Conservation (phyloP, 352 stramenopile genomes). For the Phytophthora pseudosyringae region DNA sequence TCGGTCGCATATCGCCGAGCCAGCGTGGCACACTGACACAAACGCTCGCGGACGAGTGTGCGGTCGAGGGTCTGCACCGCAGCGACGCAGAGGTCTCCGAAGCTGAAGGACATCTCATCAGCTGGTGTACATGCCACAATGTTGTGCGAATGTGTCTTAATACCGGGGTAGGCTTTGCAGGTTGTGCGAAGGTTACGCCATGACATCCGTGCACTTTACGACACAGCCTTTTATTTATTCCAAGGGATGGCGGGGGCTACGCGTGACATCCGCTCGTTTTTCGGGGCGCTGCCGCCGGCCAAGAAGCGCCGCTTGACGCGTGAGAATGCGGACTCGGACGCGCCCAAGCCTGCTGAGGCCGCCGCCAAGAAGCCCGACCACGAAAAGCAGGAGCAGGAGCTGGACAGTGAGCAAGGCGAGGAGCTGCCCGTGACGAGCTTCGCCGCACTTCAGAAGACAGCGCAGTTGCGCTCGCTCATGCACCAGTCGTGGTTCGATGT, state of each 20-base stretch:
- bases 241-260: slow-evolving; percentile 25
- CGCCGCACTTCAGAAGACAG: slow-evolving; percentile 30
- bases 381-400: background rate
- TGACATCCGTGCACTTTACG: no score
- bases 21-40: no score
- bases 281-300: slow-evolving; percentile 35
- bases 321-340: background rate
- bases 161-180: no score
- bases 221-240: no score
- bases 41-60: no score
- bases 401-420: slow-evolving; percentile 9
- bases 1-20: no score
- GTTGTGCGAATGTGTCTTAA: no score
- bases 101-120: no score
- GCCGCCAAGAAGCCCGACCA: background rate
- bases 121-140: no score
- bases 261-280: slow-evolving; percentile 74
- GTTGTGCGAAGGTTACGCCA: no score
- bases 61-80: no score
- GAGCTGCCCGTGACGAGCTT: slow-evolving; percentile 39
- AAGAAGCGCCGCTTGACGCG: slow-evolving; percentile 38
- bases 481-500: slow-evolving; percentile 64
- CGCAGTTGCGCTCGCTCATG: slow-evolving; percentile 51
- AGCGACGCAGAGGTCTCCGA: no score
- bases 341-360: background rate